Percentiles rank a stretch among this genome's conserved stretches.
Evolutionary conservation across 495 filamentous ascomycete genomes (phyloP).

Genomic region (Amniculicola lignicola): DNA sequence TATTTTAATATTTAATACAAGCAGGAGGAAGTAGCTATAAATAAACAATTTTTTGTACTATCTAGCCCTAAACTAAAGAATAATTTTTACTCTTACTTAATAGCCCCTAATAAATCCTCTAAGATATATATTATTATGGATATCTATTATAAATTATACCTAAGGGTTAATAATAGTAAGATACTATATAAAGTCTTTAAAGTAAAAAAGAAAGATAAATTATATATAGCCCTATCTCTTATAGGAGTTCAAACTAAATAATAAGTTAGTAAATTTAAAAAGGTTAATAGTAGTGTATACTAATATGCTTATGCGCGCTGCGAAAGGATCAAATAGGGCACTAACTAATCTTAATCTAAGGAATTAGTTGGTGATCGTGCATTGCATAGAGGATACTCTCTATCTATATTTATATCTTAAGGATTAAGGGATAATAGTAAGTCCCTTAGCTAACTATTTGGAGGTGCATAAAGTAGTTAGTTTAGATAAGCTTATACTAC

Average conservation of each 20-base stretch:
- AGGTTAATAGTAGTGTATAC: too few species aligned
- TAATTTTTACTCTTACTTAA: slow-evolving; percentile 5
- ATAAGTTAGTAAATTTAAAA: too few species aligned
- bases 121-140: slow-evolving; percentile 17
- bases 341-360: too few species aligned
- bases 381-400: slow-evolving; percentile 5
- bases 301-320: slow-evolving; percentile 6
- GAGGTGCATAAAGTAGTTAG: slow-evolving; percentile 4
- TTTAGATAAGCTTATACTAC: slow-evolving; percentile 3
- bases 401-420: slow-evolving; percentile 9
- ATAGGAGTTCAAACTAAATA: neutral
- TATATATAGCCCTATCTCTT: neutral
- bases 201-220: slow-evolving; percentile 6
- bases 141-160: neutral
- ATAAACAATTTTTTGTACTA: slow-evolving; percentile 7
- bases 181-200: slow-evolving; percentile 9
- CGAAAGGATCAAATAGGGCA: slow-evolving; percentile 4
- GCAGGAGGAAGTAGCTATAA: slow-evolving; percentile 2
- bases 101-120: slow-evolving; percentile 11
- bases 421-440: slow-evolving; percentile 10
- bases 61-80: neutral
- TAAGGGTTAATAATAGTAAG: neutral
- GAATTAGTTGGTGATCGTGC: too few species aligned
- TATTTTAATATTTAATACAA: slow-evolving; percentile 6
- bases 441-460: slow-evolving; percentile 8